Percentiles rank a stretch among this genome's conserved stretches.
Conservation (phyloP, 2,329 filamentous ascomycete genomes). For the Ilyonectria destructans region DNA sequence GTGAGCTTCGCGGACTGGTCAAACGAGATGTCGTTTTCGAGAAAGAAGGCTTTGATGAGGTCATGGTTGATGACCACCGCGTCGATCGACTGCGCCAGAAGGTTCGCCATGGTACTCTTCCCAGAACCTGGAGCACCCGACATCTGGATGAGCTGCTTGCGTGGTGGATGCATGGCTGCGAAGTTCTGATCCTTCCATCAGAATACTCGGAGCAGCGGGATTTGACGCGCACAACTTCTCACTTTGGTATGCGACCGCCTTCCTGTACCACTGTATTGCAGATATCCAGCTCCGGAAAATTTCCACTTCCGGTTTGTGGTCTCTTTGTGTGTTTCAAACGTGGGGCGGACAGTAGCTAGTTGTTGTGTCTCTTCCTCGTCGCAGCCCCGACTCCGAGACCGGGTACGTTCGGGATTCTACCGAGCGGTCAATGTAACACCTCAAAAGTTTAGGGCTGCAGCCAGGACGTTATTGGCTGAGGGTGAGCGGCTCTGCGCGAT, state of each 20-base stretch:
- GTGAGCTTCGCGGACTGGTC: slow-evolving; percentile 50
- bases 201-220: background rate
- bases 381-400: too few relatives aligned
- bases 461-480: background rate
- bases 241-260: background rate
- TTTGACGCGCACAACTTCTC: background rate
- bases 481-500: background rate
- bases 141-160: slow-evolving; percentile 16
- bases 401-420: too few relatives aligned
- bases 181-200: background rate
- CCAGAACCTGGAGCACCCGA: slow-evolving; percentile 47
- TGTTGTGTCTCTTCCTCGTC: too few relatives aligned
- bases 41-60: slow-evolving; percentile 51
- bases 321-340: too few relatives aligned
- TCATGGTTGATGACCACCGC: slow-evolving; percentile 57
- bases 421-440: too few relatives aligned
- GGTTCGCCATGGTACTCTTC: slow-evolving; percentile 55
- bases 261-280: background rate
- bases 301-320: background rate
- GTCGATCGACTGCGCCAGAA: slow-evolving; percentile 48
- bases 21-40: slow-evolving; percentile 50
- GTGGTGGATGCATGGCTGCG: background rate
- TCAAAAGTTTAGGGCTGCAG: background rate
- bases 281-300: background rate
- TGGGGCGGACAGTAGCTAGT: too few relatives aligned